Base-by-base conservation (phyloP, 257 asterid genomes). In the Gardenia jasminoides region DNA sequence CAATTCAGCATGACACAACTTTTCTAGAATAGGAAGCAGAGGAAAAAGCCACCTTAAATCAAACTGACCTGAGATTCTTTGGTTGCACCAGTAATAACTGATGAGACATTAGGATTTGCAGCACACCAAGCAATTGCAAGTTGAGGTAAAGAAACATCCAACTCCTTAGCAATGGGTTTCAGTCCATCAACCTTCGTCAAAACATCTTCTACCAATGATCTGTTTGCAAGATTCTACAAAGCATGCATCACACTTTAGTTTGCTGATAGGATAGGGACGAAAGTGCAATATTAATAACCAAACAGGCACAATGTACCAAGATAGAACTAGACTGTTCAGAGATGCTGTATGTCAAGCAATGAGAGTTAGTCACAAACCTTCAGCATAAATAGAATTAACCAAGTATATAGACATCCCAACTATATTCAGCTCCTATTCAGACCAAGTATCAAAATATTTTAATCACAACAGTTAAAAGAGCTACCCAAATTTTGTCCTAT, bases 91-190 rank as follows among this genome's bases (percentile, higher is more conserved):
- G 99, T 96, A 81, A 96, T 93, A 79, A 96, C 99, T 7, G 98
- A 89, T 30, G 98, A 92, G 74, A 96, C 98, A 78, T 96, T 89
- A 31, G 99, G 98, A 86, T 96, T 96, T 44, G 95, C 82, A 82
- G 99, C 99, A 86, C 99, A 96, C 98, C 98, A 96, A 19, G 98
- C 99, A 81, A 96, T 91, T 30, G 99, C 97, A 67, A 96, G 95
- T 85, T 93, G 99, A 72, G 98, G 83, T 54, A 93, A 80, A 85
- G 97, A 84, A 83, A 93, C 98, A 2, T 92, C 98, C 30, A 93
- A 88, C 84, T 91, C 97, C 9, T 90, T 91, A 0, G 99, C 99
- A 77, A 96, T 93, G 46, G 98, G 99, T 80, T 88, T 91, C 86
- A 95, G 59, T 70, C 90, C 91, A 26, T 86, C 85, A 62, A 93